These are phyloP conservation scores for Alnus rubra DNA, from an alignment of 306 rosid species.

Conservation along the genomic window DNA sequence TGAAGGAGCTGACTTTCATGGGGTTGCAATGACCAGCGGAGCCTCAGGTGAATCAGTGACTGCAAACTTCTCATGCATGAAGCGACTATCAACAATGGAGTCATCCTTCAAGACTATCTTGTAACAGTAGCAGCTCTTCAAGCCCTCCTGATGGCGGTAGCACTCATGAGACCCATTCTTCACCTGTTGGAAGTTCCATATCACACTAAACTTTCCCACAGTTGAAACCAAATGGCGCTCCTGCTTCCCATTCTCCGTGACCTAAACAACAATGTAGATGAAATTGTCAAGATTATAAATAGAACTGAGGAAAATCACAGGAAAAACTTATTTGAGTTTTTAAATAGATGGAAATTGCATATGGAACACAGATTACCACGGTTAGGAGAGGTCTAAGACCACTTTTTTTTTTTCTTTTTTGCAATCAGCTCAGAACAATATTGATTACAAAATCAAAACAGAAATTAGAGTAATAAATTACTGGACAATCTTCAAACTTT, in stretches of 20 bases:
- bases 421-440: not conserved
- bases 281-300: not conserved
- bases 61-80: slow-evolving; percentile 94
- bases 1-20: slow-evolving; percentile 96
- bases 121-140: slow-evolving; percentile 97
- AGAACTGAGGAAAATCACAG: slow-evolving; percentile 15
- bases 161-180: slow-evolving; percentile 90
- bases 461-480: not conserved
- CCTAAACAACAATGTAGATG: slow-evolving; percentile 43
- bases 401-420: not conserved
- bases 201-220: slow-evolving; percentile 96
- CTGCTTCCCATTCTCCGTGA: slow-evolving; percentile 94
- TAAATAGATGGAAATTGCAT: not conserved
- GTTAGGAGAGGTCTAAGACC: not conserved
- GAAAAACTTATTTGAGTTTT: slow-evolving; percentile 3
- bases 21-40: slow-evolving; percentile 93
- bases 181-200: slow-evolving; percentile 97
- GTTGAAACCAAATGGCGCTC: slow-evolving; percentile 97
- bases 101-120: slow-evolving; percentile 94
- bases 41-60: slow-evolving; percentile 95
- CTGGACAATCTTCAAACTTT: not conserved
- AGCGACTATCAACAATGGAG: slow-evolving; percentile 93
- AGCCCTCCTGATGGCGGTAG: slow-evolving; percentile 83
- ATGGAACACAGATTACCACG: not conserved
- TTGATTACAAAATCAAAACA: not conserved